A percentile compares a stretch with the other conserved stretches of the same genome.
Evolutionary conservation across 805 yeast species (phyloP).

Genomic region (Yamadazyma akitaensis): DNA sequence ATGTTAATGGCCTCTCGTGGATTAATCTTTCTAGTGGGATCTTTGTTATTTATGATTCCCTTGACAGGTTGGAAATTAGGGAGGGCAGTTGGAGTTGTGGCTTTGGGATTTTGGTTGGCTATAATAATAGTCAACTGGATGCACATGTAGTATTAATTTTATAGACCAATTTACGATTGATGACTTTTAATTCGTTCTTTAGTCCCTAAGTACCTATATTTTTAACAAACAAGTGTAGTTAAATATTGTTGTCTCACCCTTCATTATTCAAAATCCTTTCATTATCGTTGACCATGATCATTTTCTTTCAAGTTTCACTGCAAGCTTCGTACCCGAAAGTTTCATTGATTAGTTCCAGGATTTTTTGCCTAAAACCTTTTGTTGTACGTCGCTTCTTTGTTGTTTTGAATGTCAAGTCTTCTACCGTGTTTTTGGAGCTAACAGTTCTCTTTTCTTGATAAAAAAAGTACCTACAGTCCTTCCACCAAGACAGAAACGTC

Average conservation of each 20-base stretch:
- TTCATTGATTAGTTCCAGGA: background rate
- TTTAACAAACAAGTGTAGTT: no score
- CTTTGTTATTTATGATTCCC: conserved; percentile 27
- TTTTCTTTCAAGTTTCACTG: no score
- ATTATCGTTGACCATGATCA: no score
- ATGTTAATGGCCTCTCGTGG: conserved; percentile 24
- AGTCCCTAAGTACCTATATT: background rate
- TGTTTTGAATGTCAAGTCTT: no score
- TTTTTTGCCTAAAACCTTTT: background rate
- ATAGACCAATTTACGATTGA: background rate
- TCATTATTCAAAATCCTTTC: background rate
- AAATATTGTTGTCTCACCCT: background rate
- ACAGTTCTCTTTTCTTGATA: background rate
- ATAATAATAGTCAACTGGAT: conserved; percentile 20
- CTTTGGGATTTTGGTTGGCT: conserved; percentile 17
- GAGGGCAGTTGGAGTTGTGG: conserved; percentile 24
- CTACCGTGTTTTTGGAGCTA: background rate
- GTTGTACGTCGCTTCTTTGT: background rate
- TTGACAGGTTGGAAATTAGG: conserved; percentile 34
- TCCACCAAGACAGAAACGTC: background rate
- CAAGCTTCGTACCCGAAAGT: background rate
- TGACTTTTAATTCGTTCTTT: background rate
- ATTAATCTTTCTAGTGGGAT: conserved; percentile 21
- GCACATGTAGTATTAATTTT: background rate
- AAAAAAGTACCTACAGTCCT: background rate